These are phyloP conservation scores for Penicillium riverlandense DNA, from an alignment of 495 filamentous ascomycete genomes.

Conservation along the genomic window DNA sequence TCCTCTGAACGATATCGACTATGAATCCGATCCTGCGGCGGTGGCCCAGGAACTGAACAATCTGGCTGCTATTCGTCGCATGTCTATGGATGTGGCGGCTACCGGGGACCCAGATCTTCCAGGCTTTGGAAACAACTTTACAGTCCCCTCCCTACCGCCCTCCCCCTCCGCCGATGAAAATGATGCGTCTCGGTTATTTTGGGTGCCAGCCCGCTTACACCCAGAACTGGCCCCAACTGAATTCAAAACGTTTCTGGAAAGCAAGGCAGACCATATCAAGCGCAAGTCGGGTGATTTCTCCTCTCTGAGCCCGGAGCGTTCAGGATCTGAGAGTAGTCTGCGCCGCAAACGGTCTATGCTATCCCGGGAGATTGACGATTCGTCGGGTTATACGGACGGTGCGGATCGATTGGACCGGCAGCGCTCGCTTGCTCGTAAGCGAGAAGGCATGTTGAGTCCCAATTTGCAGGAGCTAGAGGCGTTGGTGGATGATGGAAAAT, in stretches of 20 bases:
- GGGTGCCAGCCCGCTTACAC: conserved; percentile 92
- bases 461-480: conserved; percentile 66
- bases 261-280: conserved; percentile 81
- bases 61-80: conserved; percentile 85
- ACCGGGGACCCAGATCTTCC: conserved; percentile 91
- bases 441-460: conserved; percentile 48
- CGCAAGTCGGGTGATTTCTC: conserved; percentile 69
- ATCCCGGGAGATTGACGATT: conserved; percentile 79
- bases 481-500: conserved; percentile 74
- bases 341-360: conserved; percentile 93
- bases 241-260: conserved; percentile 94
- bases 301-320: conserved; percentile 52
- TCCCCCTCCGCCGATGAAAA: conserved; percentile 69
- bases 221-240: conserved; percentile 93
- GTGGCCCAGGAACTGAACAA: conserved; percentile 95
- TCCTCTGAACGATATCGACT: conserved; percentile 86
- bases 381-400: conserved; percentile 74
- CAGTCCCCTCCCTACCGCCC: conserved; percentile 67
- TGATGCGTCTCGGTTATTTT: conserved; percentile 82
- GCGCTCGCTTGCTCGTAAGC: conserved; percentile 48
- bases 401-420: conserved; percentile 77
- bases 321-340: conserved; percentile 55
- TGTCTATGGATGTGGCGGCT: conserved; percentile 97
- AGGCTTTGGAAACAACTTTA: conserved; percentile 58
- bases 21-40: conserved; percentile 80